phyloP scores from a whole-genome alignment of 2,329 filamentous ascomycete species.

The Tolypocladium paradoxum region DNA sequence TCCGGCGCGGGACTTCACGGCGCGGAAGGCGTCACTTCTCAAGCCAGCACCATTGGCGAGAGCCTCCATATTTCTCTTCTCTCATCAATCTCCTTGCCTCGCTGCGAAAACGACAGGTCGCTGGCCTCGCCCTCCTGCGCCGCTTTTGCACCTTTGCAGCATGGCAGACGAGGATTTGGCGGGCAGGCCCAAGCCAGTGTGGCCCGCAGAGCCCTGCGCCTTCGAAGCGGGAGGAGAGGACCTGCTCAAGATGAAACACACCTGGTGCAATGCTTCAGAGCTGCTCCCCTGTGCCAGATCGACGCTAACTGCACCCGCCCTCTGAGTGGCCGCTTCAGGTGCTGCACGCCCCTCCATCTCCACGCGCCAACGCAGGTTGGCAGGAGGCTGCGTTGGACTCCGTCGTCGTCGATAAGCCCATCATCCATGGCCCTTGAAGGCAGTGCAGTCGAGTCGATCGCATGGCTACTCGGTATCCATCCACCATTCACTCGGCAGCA shows the following conservation, averaged over 20 bases:
- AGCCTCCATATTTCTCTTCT: no score
- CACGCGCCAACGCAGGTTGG: conserved; percentile 1
- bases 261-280: conserved; percentile 40
- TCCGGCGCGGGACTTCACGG: not conserved
- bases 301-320: conserved; percentile 21
- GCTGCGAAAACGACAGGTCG: not conserved
- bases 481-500: not conserved
- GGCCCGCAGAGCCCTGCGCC: not conserved
- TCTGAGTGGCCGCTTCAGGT: conserved; percentile 9
- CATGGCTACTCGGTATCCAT: no score
- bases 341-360: conserved; percentile 12
- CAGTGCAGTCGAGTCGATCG: not conserved
- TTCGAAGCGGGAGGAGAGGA: not conserved
- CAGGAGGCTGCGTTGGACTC: not conserved
- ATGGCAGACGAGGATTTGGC: not conserved
- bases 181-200: not conserved
- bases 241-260: conserved; percentile 35
- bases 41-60: not conserved
- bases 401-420: not conserved
- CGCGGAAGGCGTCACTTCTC: not conserved
- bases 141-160: not conserved
- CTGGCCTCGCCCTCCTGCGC: not conserved
- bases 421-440: not conserved
- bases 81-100: not conserved
- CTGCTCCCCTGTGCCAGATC: conserved; percentile 23